Evolutionary conservation across 2,329 filamentous ascomycete species (phyloP), one percentile per base, ranked within the genome.

Genomic region (Colletotrichum tropicicola): DNA sequence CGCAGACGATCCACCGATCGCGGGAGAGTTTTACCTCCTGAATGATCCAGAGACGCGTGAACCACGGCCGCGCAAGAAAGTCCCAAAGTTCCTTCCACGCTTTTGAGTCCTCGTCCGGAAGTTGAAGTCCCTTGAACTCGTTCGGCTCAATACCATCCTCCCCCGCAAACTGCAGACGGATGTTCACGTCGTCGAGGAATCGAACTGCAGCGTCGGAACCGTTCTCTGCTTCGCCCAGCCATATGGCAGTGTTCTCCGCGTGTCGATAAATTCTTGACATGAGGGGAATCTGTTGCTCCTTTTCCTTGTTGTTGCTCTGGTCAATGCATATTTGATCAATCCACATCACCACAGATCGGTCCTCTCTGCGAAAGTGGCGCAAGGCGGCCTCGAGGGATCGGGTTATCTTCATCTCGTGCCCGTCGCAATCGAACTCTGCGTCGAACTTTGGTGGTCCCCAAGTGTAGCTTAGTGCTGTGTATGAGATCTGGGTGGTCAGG

Each of bases 171-270:
- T 51, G 51, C 8, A 61, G 13, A 8, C 45, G 58, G 5, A 39
- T 19, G 5, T 30, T 52, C 10, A 57, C 23, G 5, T 55, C 56
- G 13, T 61, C 43, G 3, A 62, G 15, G 5, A 62, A 27, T n/a
- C 37, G 62, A 0, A 72, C 32, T 0, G 71, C 68, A 7, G 73
- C 72, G 2, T 69, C 72, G 4, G 71, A 70, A 5, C 66, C 66
- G 0, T 68, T 61, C 1, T 68, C 59, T 0, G 66, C 63, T 3
- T 71, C 70, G 0, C 73, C 73, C 0, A 74, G 56, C 69, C 70
- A 74, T 1, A 65, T 56, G 5, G 32, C 39, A 0, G 62, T 57
- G 3, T 61, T 65, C 23, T 23, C 23, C 0, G 61, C 49, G 2
- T 43, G 47, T 5, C 32, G 32, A 32, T 68, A 69, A 54, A 68